Base-by-base conservation (phyloP, 1,284 basidiomycete genomes). In the Apiotrichum mycotoxinovorans region DNA sequence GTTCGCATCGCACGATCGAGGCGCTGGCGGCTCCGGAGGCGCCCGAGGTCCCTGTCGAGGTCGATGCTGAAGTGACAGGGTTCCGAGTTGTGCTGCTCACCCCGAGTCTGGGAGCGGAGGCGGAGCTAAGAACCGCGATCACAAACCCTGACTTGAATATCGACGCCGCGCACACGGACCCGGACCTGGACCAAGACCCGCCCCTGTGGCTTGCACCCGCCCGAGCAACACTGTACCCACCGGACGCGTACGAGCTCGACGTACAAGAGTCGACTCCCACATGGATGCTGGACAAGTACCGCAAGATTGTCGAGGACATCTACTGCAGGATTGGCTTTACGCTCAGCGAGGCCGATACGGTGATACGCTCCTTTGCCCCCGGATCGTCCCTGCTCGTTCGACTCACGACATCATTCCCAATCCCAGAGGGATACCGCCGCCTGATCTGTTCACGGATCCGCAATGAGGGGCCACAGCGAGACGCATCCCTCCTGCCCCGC, bases 231-330 rank as follows among this genome's bases (percentile, higher is more conserved):
- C 44, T 46, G 14, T 17, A 27, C 44, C 27, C 27, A 3, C 44
- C 44, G 4, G 30, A 46, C 27, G 10, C 44, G n/a, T 46, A n/a
- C n/a, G 44, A 46, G 44, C 44, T 46, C 27, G 44, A 46, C n/a
- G 15, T 46, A 3, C 44, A 27, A 3, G 44, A 33, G 3, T 11
- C 26, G 3, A 20, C 44, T 17, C 44, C 44, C 3, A 8, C 25
- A 15, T 46, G 44, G 44, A 18, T 46, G 27, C 3, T 46, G 5
- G 44, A 33, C 10, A 9, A 20, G 9, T 46, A 46, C 30, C 27
- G 44, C 27, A 26, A 15, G 11, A 11, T 25, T n/a, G 27, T 46
- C 14, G 44, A 34, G 18, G 27, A 22, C 44, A 33, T 46, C 23
- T 46, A 33, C 44, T 11, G 14, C 18, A 9, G 17, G 18, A 11